phyloP scores from a whole-genome alignment of 1,284 basidiomycete genomes.

The Thelephora terrestris region DNA sequence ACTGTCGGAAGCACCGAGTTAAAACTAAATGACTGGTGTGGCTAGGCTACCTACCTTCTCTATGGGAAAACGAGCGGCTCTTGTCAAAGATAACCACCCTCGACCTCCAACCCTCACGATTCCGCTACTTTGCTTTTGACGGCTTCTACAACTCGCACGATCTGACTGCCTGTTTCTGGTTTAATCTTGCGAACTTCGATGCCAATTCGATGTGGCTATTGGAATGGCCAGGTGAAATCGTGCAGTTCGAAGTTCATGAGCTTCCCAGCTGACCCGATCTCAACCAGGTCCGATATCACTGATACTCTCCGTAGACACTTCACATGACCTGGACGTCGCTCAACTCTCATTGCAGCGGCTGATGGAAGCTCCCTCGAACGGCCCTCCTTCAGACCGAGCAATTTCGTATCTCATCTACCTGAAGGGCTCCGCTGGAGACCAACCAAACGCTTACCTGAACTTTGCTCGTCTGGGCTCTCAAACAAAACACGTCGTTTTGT shows the following conservation, averaged over 20 bases:
- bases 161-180: background rate
- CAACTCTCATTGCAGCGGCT: background rate
- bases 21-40: too few relatives aligned
- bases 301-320: too few relatives aligned
- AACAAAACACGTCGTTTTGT: conserved; percentile 38
- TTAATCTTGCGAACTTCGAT: background rate
- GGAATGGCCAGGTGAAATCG: background rate
- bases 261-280: too few relatives aligned
- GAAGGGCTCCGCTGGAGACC: conserved; percentile 11
- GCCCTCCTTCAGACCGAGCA: background rate
- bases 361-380: background rate
- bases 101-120: background rate
- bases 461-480: conserved; percentile 48
- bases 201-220: background rate
- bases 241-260: too few relatives aligned
- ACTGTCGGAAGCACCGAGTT: too few relatives aligned
- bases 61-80: background rate
- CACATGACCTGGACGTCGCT: too few relatives aligned
- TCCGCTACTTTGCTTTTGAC: background rate
- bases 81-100: background rate
- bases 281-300: too few relatives aligned
- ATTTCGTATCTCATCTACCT: background rate
- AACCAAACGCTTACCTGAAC: conserved; percentile 51
- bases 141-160: background rate
- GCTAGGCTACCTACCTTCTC: background rate